Conservation (phyloP, 192 early-diverging fungal genomes). For the Rhizophagus sp. region DNA sequence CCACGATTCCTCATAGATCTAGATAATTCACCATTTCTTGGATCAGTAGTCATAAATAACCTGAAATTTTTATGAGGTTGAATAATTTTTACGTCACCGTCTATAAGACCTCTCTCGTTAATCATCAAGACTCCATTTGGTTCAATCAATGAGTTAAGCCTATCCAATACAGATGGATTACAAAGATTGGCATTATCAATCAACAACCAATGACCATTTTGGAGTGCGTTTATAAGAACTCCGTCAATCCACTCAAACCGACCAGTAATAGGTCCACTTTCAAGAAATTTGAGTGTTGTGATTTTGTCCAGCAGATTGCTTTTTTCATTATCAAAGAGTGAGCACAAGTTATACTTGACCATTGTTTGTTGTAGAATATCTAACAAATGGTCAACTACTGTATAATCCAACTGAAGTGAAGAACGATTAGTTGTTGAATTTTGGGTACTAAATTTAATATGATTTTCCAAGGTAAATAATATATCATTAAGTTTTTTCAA, state of each 20-base stretch:
- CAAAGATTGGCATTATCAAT: constrained; percentile 97
- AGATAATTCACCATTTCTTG: constrained; percentile 88
- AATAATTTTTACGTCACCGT: constrained; percentile 76
- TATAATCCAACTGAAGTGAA: not conserved
- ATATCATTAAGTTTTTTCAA: constrained; percentile 39
- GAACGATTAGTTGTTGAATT: not conserved
- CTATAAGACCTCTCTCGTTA: constrained; percentile 86
- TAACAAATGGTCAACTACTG: constrained; percentile 12
- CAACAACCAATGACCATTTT: constrained; percentile 90
- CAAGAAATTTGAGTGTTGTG: constrained; percentile 42
- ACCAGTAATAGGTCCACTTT: constrained; percentile 63
- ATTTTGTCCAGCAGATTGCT: constrained; percentile 35
- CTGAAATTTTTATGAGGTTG: constrained; percentile 88
- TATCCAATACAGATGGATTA: constrained; percentile 91
- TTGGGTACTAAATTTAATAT: constrained; percentile 30
- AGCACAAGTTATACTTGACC: constrained; percentile 29
- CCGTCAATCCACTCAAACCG: constrained; percentile 99
- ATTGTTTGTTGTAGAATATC: constrained; percentile 7
- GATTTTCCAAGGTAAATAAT: constrained; percentile 39
- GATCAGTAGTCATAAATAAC: constrained; percentile 95
- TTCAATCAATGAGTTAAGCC: constrained; percentile 93
- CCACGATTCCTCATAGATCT: constrained; percentile 98
- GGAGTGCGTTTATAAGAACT: constrained; percentile 83
- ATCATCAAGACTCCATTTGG: constrained; percentile 83
- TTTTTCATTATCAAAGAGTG: constrained; percentile 18